Conservation (phyloP, 139 green algal species). For the Dunaliella sp. region DNA sequence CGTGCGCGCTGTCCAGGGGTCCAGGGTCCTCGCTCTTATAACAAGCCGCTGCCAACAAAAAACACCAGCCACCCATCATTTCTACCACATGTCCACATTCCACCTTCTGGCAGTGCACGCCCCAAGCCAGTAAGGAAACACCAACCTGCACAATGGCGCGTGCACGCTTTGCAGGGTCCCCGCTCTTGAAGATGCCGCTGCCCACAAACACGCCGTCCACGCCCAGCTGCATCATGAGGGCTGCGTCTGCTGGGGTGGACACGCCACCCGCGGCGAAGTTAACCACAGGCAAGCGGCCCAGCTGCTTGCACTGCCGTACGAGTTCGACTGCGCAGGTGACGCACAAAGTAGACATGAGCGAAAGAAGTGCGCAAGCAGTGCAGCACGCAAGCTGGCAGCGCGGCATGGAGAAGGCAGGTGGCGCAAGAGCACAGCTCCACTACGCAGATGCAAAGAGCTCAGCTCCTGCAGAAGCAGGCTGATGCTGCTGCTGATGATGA, state of each 20-base stretch:
- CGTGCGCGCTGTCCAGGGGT: conserved; percentile 83
- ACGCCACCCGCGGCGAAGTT: conserved; percentile 99
- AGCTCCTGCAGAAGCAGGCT: too few species aligned
- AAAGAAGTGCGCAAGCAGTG: neutral
- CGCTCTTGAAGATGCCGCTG: conserved; percentile 98
- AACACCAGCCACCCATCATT: too few species aligned
- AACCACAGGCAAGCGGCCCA: conserved; percentile 94
- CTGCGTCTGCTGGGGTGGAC: conserved; percentile 96
- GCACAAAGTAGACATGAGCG: neutral
- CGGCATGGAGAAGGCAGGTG: too few species aligned
- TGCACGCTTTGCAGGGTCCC: conserved; percentile 87
- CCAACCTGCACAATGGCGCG: conserved; percentile 97
- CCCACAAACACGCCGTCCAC: conserved; percentile 99
- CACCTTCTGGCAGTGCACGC: too few species aligned
- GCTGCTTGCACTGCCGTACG: conserved; percentile 84
- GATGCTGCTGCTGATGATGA: too few species aligned
- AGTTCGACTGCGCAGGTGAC: conserved; percentile 75
- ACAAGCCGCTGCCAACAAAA: conserved; percentile 99
- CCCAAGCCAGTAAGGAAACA: too few species aligned
- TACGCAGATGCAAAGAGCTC: neutral
- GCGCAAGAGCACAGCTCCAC: neutral
- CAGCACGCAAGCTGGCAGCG: too few species aligned
- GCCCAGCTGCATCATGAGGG: conserved; percentile 99
- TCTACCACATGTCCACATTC: too few species aligned
- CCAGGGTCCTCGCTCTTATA: conserved; percentile 96